Evolutionary conservation across 345 rosid species (phyloP).

Genomic region (Nasturtium officinale): DNA sequence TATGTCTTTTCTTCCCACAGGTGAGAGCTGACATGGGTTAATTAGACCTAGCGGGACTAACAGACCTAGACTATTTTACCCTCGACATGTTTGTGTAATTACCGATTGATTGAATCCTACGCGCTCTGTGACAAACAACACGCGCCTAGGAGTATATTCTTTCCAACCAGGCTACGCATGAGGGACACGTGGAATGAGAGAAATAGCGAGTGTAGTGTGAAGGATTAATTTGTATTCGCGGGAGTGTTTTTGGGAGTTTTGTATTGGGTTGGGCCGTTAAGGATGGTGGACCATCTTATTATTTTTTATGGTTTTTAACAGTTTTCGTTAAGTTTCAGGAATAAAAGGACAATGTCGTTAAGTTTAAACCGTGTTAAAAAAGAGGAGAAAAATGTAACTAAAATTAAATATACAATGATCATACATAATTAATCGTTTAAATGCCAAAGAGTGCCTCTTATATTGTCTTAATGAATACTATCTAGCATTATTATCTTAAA

Average conservation of each 20-base stretch:
- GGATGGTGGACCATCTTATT: constrained; percentile 32
- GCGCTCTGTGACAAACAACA: neutral
- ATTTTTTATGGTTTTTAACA: constrained; percentile 5
- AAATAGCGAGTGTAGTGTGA: constrained; percentile 21
- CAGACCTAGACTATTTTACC: constrained; percentile 49
- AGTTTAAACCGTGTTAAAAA: neutral
- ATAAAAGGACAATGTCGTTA: constrained; percentile 35
- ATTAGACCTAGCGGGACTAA: constrained; percentile 58
- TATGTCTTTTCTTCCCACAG: constrained; percentile 48
- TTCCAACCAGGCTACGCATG: constrained; percentile 44
- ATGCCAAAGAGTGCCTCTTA: no score
- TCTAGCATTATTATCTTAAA: no score
- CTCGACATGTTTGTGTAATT: constrained; percentile 4
- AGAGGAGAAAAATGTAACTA: no score
- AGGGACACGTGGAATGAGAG: constrained; percentile 30
- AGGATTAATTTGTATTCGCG: constrained; percentile 15
- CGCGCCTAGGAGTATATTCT: constrained; percentile 24
- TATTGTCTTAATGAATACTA: no score
- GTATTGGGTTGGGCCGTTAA: constrained; percentile 38
- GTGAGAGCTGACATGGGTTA: constrained; percentile 59
- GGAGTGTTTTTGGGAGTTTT: neutral
- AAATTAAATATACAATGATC: no score
- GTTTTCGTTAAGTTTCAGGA: constrained; percentile 37
- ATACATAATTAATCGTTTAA: no score
- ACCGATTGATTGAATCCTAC: neutral